A percentile compares a stretch with the other conserved stretches of the same genome.
Evolutionary conservation across 2,329 filamentous ascomycete genomes (phyloP).

Genomic region (Epichloe amarillans): DNA sequence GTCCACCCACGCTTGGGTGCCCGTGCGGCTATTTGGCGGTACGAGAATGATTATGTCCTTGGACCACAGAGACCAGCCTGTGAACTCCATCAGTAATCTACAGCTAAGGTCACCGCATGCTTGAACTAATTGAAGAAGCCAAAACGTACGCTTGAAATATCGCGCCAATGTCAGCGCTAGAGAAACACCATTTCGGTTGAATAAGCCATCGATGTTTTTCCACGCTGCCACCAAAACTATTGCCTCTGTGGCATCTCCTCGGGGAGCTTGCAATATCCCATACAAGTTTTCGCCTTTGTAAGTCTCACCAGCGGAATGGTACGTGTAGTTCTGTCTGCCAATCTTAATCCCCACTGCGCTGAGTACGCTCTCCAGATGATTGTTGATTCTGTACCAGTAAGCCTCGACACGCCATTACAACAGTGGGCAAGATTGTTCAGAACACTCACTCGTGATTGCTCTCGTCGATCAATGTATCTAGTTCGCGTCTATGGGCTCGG

Average conservation of each 20-base stretch:
- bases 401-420: neutral
- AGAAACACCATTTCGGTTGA: conserved; percentile 80
- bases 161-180: conserved; percentile 75
- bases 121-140: neutral
- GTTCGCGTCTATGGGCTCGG: conserved; percentile 75
- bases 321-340: conserved; percentile 77
- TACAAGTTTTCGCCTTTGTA: conserved; percentile 83
- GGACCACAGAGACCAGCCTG: conserved; percentile 92
- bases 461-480: conserved; percentile 46
- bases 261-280: conserved; percentile 80
- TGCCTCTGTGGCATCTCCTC: conserved; percentile 92
- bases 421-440: neutral
- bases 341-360: conserved; percentile 72
- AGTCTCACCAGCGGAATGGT: conserved; percentile 60
- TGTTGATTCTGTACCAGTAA: conserved; percentile 38
- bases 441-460: conserved; percentile 37
- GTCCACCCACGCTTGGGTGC: conserved; percentile 93
- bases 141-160: conserved; percentile 69
- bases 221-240: conserved; percentile 86
- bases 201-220: conserved; percentile 63
- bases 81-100: conserved; percentile 8
- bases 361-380: conserved; percentile 63
- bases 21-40: conserved; percentile 75
- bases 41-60: conserved; percentile 95
- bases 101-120: neutral